Base-by-base conservation (phyloP, 2,329 filamentous ascomycete species). In the Hysterium pulicare region DNA sequence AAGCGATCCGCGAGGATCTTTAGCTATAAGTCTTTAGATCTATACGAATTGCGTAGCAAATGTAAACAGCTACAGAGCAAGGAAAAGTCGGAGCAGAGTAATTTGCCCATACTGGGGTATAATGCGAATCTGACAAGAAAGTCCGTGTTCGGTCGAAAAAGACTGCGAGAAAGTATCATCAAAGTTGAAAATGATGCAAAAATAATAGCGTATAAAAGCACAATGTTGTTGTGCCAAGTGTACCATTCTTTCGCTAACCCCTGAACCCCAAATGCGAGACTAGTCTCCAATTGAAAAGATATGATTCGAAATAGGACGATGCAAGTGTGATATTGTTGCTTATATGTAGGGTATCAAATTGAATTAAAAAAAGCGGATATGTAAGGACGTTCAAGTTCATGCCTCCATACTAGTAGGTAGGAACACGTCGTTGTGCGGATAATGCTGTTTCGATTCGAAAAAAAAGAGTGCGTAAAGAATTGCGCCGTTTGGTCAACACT, bases 1-100 rank as follows among this genome's bases (percentile, higher is more conserved):
- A n/a, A n/a, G n/a, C 35, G 35, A 38, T 24, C 35, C 35, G 35
- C n/a, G 35, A 38, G 20, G 35, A 24, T 38, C 35, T 38, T 11
- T 20, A 38, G 35, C 11, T 38, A n/a, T n/a, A n/a, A 38, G 20
- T 38, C 35, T 38, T 38, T 38, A 17, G n/a, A 11, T 34, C 35
- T 38, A 13, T 38, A 16, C 28, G 10, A 17, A 34, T 34, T 15
- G 15, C 26, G 8, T n/a, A 28, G n/a, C 8, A 28, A 28, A 28
- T 28, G 26, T 28, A 28, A 28, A 8, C n/a, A 8, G 26, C n/a
- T 8, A 4, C 6, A n/a, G 11, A 34, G 21, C 10, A 34, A 34
- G 16, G 21, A 33, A n/a, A 10, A 19, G 11, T 11, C 15, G 32
- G 16, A 34, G 32, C 13, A 17, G 17, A 19, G 32, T 34, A 34